Evolutionary conservation across 2,329 filamentous ascomycete species (phyloP), one percentile per base, ranked within the genome.

Genomic region (Lasiodiplodia sp.): DNA sequence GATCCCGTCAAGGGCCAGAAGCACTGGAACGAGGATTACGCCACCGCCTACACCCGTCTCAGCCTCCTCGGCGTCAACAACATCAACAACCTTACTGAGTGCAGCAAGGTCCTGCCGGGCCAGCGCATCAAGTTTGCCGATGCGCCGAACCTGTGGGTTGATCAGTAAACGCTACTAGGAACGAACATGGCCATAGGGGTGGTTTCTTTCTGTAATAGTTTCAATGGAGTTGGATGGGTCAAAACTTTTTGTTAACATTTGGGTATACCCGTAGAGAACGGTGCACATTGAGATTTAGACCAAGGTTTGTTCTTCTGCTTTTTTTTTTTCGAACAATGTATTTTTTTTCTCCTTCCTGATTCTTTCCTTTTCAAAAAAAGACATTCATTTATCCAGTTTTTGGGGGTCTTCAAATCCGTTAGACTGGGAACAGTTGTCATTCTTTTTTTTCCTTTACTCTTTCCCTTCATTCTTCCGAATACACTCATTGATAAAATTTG

Each of bases 41-140:
- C 85, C 2, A 79, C 80, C 44, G 86, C 84, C 14, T 88, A 88
- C 71, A 80, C 87, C 55, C 84, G 86, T 25, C 78, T 88, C 47
- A 85, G 83, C 38, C 77, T 88, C 2, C 82, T 88, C 12, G 87
- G 86, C 3, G 85, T 88, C 16, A 81, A 85, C 72, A 87, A 87
- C 72, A 84, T 88, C 75, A 87, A 88, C 74, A 75, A 79, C 25
- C 76, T 88, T 53, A 85, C 82, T 18, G 86, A 88, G 71, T 88
- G 86, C 80, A 86, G 84, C 11, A 82, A 83, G 71, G 84, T 84
- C 2, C 76, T 88, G 11, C 86, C 79, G 0, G 72, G 72, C 2
- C 72, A 63, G 31, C 71, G 72, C 6, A 73, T 68, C 7, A 70
- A 69, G 0, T 78, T 79, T 49, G 70, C 72, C 2, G 75, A 49